Evolutionary conservation across 2,329 filamentous ascomycete species (phyloP).

Genomic region (Neurospora sp.): DNA sequence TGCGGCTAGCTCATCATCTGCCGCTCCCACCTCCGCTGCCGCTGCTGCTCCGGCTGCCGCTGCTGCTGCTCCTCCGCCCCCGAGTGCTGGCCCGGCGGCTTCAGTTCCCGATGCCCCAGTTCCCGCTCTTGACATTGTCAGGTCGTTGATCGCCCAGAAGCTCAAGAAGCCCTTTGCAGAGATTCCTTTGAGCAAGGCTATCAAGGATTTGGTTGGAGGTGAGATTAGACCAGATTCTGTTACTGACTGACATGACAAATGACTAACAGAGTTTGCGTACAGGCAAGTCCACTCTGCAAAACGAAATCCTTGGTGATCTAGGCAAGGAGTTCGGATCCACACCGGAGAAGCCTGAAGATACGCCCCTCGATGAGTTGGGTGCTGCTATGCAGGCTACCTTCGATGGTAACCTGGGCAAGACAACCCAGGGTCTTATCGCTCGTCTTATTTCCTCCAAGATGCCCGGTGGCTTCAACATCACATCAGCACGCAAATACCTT

Average conservation of each 20-base stretch:
- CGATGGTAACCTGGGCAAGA: slow-evolving; percentile 95
- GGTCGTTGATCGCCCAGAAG: slow-evolving; percentile 88
- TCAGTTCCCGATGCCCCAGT: slow-evolving; percentile 81
- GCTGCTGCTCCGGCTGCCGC: slow-evolving; percentile 43
- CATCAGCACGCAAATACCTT: slow-evolving; percentile 85
- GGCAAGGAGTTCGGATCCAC: slow-evolving; percentile 98
- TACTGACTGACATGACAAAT: background rate
- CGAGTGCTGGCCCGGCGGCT: slow-evolving; percentile 76
- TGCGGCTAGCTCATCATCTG: slow-evolving; percentile 26
- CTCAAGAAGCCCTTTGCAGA: slow-evolving; percentile 89
- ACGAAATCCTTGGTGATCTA: slow-evolving; percentile 94
- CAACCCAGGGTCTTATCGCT: slow-evolving; percentile 85
- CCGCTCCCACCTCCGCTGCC: slow-evolving; percentile 36
- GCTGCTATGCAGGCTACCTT: slow-evolving; percentile 97
- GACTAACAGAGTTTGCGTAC: slow-evolving; percentile 6
- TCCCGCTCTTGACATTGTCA: slow-evolving; percentile 78
- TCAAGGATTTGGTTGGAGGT: slow-evolving; percentile 98
- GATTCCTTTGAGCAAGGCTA: slow-evolving; percentile 87
- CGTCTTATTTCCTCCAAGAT: slow-evolving; percentile 97
- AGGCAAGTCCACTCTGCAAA: slow-evolving; percentile 98
- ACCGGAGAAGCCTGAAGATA: slow-evolving; percentile 97
- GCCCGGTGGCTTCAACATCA: slow-evolving; percentile 99
- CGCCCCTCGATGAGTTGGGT: slow-evolving; percentile 88
- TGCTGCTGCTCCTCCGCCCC: slow-evolving; percentile 47
- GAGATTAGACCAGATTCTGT: slow-evolving; percentile 28